These are phyloP conservation scores for Penstemon eatonii DNA, from an alignment of 257 asterid genomes.

Conservation along the genomic window DNA sequence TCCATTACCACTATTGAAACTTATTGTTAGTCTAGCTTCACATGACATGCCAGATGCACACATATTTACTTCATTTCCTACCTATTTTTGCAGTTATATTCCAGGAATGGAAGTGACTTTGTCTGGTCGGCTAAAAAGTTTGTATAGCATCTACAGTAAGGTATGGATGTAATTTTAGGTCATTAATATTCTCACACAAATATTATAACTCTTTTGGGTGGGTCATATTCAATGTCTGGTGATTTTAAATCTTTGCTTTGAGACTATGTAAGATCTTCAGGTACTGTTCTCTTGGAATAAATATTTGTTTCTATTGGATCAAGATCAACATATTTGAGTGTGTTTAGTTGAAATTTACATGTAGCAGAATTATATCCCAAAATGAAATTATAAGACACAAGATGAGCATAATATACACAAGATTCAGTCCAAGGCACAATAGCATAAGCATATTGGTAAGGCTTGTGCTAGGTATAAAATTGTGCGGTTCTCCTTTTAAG, in stretches of 20 bases:
- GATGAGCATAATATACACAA: conserved; percentile 17
- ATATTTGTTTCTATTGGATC: neutral
- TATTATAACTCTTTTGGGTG: conserved; percentile 6
- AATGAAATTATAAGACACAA: conserved; percentile 16
- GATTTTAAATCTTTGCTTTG: neutral
- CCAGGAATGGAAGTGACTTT: conserved; percentile 98
- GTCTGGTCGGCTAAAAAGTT: conserved; percentile 86
- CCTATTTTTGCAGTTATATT: conserved; percentile 66
- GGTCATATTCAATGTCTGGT: conserved; percentile 5
- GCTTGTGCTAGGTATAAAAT: too few relatives aligned
- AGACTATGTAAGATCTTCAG: conserved; percentile 3
- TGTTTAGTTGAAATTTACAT: conserved; percentile 8
- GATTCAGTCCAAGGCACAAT: neutral
- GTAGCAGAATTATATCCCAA: conserved; percentile 22
- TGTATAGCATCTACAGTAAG: conserved; percentile 91
- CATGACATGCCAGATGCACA: conserved; percentile 2
- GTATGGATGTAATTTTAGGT: conserved; percentile 39
- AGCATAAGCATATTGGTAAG: neutral
- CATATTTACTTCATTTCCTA: conserved; percentile 20
- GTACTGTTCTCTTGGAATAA: conserved; percentile 1
- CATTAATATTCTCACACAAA: neutral
- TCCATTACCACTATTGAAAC: conserved; percentile 18
- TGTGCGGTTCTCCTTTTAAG: conserved; percentile 4
- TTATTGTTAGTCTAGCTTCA: conserved; percentile 11
- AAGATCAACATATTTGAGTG: conserved; percentile 1